Conservation (phyloP, 2,329 filamentous ascomycete genomes). For the Didymella arachidicola region DNA sequence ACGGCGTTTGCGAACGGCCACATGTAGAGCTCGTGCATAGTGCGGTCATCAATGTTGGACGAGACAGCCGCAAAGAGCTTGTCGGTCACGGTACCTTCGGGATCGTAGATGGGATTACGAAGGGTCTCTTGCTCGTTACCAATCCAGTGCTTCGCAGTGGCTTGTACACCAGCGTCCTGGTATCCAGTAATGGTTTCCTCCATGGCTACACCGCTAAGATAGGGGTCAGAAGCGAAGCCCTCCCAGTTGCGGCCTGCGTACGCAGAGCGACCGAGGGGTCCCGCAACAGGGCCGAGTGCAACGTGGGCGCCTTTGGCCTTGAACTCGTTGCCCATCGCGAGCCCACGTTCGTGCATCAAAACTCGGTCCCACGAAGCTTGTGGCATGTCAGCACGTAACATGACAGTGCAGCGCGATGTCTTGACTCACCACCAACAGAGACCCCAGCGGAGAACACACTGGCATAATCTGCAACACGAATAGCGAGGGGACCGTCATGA, state of each 20-base stretch:
- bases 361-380: constrained; percentile 52
- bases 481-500: constrained; percentile 50
- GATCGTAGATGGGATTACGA: constrained; percentile 56
- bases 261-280: constrained; percentile 55
- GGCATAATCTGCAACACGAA: constrained; percentile 45
- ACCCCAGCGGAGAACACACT: constrained; percentile 53
- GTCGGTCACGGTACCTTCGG: constrained; percentile 62
- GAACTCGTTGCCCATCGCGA: constrained; percentile 49
- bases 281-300: constrained; percentile 59
- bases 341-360: constrained; percentile 49
- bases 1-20: constrained; percentile 72
- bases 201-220: constrained; percentile 54
- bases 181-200: constrained; percentile 51
- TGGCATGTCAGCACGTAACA: too few relatives aligned
- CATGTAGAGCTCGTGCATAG: constrained; percentile 70
- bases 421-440: constrained; percentile 46
- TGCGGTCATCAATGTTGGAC: constrained; percentile 70
- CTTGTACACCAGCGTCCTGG: constrained; percentile 54
- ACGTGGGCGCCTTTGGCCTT: constrained; percentile 52
- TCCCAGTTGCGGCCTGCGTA: constrained; percentile 57
- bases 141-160: constrained; percentile 63
- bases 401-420: too few relatives aligned
- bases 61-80: constrained; percentile 61
- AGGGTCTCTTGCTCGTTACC: constrained; percentile 68
- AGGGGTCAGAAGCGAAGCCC: constrained; percentile 55